These are phyloP conservation scores for Cymbopogon flexuosus DNA, from an alignment of 202 grass and related monocot species.

Conservation along the genomic window DNA sequence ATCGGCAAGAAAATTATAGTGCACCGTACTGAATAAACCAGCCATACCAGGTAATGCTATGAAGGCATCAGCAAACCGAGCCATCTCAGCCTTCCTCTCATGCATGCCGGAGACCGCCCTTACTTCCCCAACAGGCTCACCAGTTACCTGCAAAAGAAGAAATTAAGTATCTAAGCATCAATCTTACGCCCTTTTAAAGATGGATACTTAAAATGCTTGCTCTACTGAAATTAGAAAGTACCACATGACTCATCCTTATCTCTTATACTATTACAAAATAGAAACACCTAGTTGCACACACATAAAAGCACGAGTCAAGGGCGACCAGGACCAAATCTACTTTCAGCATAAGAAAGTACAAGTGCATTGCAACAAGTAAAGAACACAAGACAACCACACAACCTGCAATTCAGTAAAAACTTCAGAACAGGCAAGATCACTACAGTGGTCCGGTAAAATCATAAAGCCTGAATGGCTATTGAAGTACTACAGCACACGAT, in stretches of 20 bases:
- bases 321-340: neutral
- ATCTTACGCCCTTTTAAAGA: neutral
- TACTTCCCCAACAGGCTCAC: constrained; percentile 92
- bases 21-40: neutral
- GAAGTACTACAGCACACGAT: neutral
- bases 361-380: neutral
- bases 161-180: neutral
- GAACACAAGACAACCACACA: neutral
- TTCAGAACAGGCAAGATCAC: neutral
- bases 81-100: constrained; percentile 97
- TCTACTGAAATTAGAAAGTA: constrained; percentile 2
- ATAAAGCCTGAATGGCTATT: constrained; percentile 4
- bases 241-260: neutral
- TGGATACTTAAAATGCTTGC: no score
- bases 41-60: constrained; percentile 85
- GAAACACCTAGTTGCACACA: neutral
- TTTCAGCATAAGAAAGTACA: neutral
- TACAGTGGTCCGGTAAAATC: neutral
- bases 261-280: neutral
- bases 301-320: constrained; percentile 8
- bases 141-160: constrained; percentile 59
- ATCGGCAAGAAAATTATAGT: no score
- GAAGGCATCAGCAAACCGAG: constrained; percentile 83
- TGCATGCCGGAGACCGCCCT: constrained; percentile 94
- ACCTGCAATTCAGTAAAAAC: constrained; percentile 11